Percentiles rank a stretch among this genome's conserved stretches.
Conservation (phyloP, 2,329 filamentous ascomycete species). For the Hypoxylon sp. region DNA sequence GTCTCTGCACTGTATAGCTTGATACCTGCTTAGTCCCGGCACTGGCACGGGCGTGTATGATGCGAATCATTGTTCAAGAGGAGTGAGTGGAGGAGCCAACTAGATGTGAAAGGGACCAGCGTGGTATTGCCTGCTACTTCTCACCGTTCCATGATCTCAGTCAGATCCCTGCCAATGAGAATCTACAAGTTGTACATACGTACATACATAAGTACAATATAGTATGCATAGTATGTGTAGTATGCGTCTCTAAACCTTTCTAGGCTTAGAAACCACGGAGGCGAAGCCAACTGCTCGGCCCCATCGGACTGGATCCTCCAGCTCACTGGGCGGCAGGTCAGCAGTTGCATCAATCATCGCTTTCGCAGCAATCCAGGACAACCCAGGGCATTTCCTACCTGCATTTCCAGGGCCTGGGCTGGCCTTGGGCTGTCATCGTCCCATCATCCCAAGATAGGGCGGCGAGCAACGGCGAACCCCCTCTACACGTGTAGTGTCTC, state of each 20-base stretch:
- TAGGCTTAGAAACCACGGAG: conserved; percentile 46
- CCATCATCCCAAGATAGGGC: conserved; percentile 39
- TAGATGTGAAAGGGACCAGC: conserved; percentile 23
- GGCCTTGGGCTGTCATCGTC: conserved; percentile 38
- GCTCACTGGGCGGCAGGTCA: conserved; percentile 36
- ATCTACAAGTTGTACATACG: conserved; percentile 25
- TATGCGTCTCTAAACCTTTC: conserved; percentile 44
- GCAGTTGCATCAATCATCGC: conserved; percentile 33
- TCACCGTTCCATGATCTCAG: conserved; percentile 46
- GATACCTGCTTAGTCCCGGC: conserved; percentile 20
- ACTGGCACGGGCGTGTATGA: conserved; percentile 40
- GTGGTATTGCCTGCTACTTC: conserved; percentile 38
- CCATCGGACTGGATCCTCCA: conserved; percentile 50
- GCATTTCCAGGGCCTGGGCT: conserved; percentile 17
- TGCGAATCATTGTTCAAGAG: conserved; percentile 41
- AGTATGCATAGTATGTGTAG: conserved; percentile 26
- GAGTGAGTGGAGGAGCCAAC: conserved; percentile 29
- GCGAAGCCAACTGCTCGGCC: conserved; percentile 51
- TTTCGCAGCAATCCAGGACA: conserved; percentile 15
- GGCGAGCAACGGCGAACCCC: conserved; percentile 29
- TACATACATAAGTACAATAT: conserved; percentile 19
- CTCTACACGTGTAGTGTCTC: conserved; percentile 42
- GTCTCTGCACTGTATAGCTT: conserved; percentile 1
- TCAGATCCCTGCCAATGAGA: conserved; percentile 40
- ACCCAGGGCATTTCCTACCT: conserved; percentile 32